Base-by-base conservation (phyloP, 768 basidiomycete genomes). In the Lyophyllum decastes region DNA sequence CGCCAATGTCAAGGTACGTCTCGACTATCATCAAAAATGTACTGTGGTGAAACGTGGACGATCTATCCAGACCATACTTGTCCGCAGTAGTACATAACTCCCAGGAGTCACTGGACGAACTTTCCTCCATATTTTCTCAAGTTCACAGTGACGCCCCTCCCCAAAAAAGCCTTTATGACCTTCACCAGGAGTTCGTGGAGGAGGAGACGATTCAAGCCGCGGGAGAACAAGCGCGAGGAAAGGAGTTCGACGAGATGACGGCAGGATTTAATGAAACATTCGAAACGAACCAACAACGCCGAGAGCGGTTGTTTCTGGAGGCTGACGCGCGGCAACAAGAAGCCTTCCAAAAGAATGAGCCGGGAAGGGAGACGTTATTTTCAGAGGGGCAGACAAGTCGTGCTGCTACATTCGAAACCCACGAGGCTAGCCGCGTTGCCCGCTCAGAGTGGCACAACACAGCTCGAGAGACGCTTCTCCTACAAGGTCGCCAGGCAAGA, bases 371-470 rank as follows among this genome's bases (percentile, higher is more conserved):
- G 51, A 4, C 44, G 10, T 6, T 48, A n/a, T 58, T 58, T 19
- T 5, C 10, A 2, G 50, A 52, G 4, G 51, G 57, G 7, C 55
- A 57, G 21, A 51, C 6, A 1, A 30, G 30, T 11, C 55, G 49
- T 12, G 40, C 49, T 26, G 48, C 38, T 17, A 16, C 49, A 1
- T 57, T 57, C 26, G 26, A 58, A 30, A 16, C 2, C 34, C 22
- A 40, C 16, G 50, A 58, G 46, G 51, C 44, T 2, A n/a, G 22
- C 4, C 51, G 44, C 12, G 10, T 1, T 14, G 26, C 27, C n/a
- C 57, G 46, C n/a, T 21, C 34, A 16, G 57, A 52, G 14, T 52
- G 57, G 57, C 38, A 58, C 24, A 26, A 12, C 22, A n/a, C 43
- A 9, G 35, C 46, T 22, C 44, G 57, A 2, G 27, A 49, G 35